Base-by-base conservation (phyloP, 306 rosid genomes). In the Castanea crenata region DNA sequence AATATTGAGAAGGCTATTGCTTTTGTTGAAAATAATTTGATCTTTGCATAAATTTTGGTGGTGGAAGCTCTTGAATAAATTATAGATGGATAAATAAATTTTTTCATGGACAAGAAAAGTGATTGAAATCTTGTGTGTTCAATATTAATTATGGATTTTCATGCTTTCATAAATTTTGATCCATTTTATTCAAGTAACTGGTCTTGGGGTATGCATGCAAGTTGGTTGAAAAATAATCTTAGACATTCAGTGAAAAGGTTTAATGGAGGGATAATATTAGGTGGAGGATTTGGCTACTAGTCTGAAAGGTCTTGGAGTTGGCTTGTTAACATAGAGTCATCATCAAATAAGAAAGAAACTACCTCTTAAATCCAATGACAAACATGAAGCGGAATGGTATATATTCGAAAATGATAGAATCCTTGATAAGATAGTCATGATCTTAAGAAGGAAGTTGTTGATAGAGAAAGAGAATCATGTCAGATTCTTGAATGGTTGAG, bases 271-370 rank as follows among this genome's bases (percentile, higher is more conserved):
- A 88, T 94, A 85, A 74, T 69, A 35, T 94, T 92, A 71, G 98
- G 97, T 61, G 83, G 80, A 76, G 97, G 98, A 62, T 81, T 92
- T 74, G 63, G 90, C 84, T 76, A 68, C 41, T 88, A 91, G 80
- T 76, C 91, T 25, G 97, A 94, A 85, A 35, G 44, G 90, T 86
- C 29, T 83, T 94, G 68, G 92, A 91, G 46, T 81, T 92, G 89
- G 97, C 92, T 69, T 86, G 92, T 85, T 89, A 92, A 62, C 91
- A 88, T 62, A 90, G 94, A 79, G 29, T 85, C 71, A 80, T 94
- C 78, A 46, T 80, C 20, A 82, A 38, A 38, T 38, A 83, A 84
- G 86, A 91, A 74, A 91, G 87, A 67, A 83, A 59, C 82, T 94
- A 87, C 86, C 69, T 79, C 23, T 83, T 94, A 51, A 87, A 88